Conservation (phyloP, 306 rosid species). For the Cucurbita moschata region DNA sequence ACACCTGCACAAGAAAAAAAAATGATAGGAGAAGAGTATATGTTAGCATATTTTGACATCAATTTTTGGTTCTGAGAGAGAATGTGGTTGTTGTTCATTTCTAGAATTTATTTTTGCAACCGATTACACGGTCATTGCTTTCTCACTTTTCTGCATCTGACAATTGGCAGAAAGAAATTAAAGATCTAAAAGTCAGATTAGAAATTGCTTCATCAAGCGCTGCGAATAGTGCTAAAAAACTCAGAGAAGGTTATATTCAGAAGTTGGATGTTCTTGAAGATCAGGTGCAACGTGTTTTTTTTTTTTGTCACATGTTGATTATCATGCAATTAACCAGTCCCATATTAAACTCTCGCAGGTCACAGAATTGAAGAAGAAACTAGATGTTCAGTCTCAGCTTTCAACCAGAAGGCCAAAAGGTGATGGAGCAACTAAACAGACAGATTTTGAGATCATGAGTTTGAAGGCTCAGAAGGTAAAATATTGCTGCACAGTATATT, state of each 20-base stretch:
- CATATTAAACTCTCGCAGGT: constrained; percentile 30
- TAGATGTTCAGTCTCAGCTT: constrained; percentile 59
- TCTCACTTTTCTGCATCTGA: constrained; percentile 5
- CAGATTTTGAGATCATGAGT: constrained; percentile 58
- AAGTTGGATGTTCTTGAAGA: constrained; percentile 70
- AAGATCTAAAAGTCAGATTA: constrained; percentile 37
- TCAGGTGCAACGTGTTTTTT: constrained; percentile 37
- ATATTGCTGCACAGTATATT: background rate
- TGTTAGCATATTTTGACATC: background rate
- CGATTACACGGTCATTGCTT: constrained; percentile 1
- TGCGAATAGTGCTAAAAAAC: constrained; percentile 40
- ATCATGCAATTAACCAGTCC: background rate
- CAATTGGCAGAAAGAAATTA: constrained; percentile 52
- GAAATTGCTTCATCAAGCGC: constrained; percentile 30
- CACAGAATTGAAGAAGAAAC: constrained; percentile 55
- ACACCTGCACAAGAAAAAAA: background rate
- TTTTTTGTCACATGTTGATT: background rate
- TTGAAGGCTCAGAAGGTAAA: constrained; percentile 83
- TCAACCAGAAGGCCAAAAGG: constrained; percentile 53
- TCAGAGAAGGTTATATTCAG: constrained; percentile 64
- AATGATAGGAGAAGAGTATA: background rate
- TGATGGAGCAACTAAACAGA: constrained; percentile 39
- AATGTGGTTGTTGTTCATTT: background rate
- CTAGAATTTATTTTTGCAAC: background rate
- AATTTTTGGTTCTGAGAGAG: background rate